A percentile compares a stretch with the other conserved stretches of the same genome.
Conservation (phyloP, 352 stramenopile species). For the Globisporangium paroecandrum region DNA sequence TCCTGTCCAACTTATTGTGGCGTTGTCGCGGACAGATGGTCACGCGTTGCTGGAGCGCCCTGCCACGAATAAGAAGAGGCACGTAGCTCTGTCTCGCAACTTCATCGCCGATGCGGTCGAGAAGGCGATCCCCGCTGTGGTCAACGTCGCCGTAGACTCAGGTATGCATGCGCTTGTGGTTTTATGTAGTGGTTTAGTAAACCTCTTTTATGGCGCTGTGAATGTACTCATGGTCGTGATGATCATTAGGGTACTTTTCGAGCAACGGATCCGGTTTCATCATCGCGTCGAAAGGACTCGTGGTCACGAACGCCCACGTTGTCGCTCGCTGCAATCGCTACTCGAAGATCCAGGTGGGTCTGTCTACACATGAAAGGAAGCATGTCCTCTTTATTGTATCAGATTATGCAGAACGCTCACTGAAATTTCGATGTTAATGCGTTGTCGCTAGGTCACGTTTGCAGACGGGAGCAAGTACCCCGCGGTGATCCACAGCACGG, state of each 20-base stretch:
- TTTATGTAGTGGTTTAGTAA: too few relatives aligned
- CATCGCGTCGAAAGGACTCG: conserved; percentile 78
- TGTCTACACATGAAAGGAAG: not conserved
- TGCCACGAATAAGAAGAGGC: not conserved
- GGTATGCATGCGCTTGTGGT: conserved; percentile 15
- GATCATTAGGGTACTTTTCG: conserved; percentile 44
- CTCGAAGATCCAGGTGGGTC: conserved; percentile 69
- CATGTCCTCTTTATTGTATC: not conserved
- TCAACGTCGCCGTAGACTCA: conserved; percentile 85
- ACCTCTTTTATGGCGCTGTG: too few relatives aligned
- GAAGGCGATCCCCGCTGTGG: conserved; percentile 84
- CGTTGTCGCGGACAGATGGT: conserved; percentile 16
- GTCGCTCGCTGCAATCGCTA: conserved; percentile 79
- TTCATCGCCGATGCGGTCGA: conserved; percentile 89
- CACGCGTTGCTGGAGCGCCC: conserved; percentile 23
- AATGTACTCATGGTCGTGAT: too few relatives aligned
- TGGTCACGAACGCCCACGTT: conserved; percentile 93
- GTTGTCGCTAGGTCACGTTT: conserved; percentile 62
- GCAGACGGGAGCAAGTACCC: conserved; percentile 76
- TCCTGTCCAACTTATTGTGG: not conserved
- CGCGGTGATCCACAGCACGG: conserved; percentile 78
- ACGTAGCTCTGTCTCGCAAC: conserved; percentile 53
- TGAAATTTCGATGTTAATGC: not conserved
- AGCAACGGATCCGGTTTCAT: conserved; percentile 92
- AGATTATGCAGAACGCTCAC: not conserved